phyloP scores from a whole-genome alignment of 192 early-diverging fungal species.

The Allomyces arbusculus region DNA sequence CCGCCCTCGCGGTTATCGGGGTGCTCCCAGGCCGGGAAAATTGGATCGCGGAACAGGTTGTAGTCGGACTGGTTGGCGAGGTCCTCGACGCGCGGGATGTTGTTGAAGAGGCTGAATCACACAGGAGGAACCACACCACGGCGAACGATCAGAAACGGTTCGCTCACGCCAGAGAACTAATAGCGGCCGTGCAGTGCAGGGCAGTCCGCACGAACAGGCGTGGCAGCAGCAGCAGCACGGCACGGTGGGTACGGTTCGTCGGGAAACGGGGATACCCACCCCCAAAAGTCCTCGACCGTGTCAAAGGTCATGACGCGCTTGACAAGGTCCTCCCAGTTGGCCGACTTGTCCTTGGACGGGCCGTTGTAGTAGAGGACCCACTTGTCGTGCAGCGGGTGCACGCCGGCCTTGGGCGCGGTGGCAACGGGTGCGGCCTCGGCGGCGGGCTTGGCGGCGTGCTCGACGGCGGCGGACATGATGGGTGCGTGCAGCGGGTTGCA shows the following conservation, averaged over 20 bases:
- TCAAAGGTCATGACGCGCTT: conserved; percentile 79
- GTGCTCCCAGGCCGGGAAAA: conserved; percentile 92
- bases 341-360: conserved; percentile 49
- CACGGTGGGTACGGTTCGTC: conserved; percentile 1
- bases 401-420: no score
- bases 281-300: conserved; percentile 95
- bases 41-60: conserved; percentile 79
- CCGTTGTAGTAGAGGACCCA: conserved; percentile 96
- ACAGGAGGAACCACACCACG: no score
- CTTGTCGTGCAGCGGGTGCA: conserved; percentile 59
- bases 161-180: conserved; percentile 1
- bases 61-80: conserved; percentile 68
- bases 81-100: conserved; percentile 51
- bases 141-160: neutral
- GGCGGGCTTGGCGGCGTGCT: no score
- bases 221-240: conserved; percentile 5
- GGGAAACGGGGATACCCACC: conserved; percentile 31
- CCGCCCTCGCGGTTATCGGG: conserved; percentile 71
- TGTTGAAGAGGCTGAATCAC: conserved; percentile 52
- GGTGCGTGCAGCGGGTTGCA: no score
- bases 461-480: no score
- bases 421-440: no score
- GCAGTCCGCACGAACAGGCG: conserved; percentile 2
- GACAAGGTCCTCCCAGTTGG: conserved; percentile 63
- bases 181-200: neutral